Percentiles rank a stretch among this genome's conserved stretches.
phyloP scores from a whole-genome alignment of 768 basidiomycete genomes.

The Phlebiopsis flavidoalba region DNA sequence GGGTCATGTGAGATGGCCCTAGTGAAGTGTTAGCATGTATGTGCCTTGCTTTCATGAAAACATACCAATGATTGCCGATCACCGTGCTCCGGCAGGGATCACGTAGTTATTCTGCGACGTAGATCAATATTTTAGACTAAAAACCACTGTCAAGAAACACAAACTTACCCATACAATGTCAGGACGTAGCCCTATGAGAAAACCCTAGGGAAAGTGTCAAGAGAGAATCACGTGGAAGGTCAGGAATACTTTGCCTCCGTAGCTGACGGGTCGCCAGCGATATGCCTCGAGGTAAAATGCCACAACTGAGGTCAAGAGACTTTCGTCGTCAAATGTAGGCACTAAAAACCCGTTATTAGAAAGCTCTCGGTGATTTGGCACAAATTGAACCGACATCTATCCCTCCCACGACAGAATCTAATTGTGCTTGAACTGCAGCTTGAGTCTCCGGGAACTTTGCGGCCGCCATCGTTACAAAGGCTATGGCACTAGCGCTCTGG shows the following conservation, averaged over 20 bases:
- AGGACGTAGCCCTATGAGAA: conserved; percentile 56
- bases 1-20: conserved; percentile 31
- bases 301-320: conserved; percentile 30
- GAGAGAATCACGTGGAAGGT: background rate
- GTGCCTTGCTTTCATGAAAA: background rate
- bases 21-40: background rate
- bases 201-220: conserved; percentile 37
- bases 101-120: conserved; percentile 27
- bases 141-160: background rate
- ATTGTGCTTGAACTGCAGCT: conserved; percentile 29
- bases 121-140: background rate
- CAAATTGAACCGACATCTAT: conserved; percentile 23
- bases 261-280: conserved; percentile 30
- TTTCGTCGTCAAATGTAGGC: conserved; percentile 36
- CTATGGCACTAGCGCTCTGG: conserved; percentile 18
- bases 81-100: conserved; percentile 36
- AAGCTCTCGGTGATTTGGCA: background rate
- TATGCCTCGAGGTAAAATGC: conserved; percentile 38
- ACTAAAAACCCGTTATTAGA: conserved; percentile 10
- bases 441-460: conserved; percentile 31
- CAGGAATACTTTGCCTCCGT: background rate
- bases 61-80: conserved; percentile 34
- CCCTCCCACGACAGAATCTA: conserved; percentile 33
- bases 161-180: conserved; percentile 55
- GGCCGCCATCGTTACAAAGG: conserved; percentile 32